Evolutionary conservation across 2,329 filamentous ascomycete species (phyloP).

Genomic region (Fusarium succisae): DNA sequence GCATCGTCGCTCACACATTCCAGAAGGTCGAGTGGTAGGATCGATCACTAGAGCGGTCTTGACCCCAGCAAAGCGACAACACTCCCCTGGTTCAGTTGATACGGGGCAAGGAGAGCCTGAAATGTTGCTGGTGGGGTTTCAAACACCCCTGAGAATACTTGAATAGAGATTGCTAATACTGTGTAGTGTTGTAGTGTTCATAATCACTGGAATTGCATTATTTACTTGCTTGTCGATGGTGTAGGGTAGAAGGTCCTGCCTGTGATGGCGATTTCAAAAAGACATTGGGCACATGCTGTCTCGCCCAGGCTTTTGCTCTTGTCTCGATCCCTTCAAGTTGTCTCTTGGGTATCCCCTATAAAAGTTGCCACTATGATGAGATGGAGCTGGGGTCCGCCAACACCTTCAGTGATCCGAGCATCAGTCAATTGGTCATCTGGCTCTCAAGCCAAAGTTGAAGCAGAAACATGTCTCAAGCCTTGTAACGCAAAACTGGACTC

Average conservation of each 20-base stretch:
- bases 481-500: neutral
- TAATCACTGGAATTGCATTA: slow-evolving; percentile 9
- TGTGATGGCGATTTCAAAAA: neutral
- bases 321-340: slow-evolving; percentile 19
- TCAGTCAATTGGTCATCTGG: neutral
- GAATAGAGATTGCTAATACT: neutral
- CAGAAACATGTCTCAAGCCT: slow-evolving; percentile 31
- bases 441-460: neutral
- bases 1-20: slow-evolving; percentile 33
- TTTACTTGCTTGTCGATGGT: neutral
- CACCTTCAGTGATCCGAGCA: neutral
- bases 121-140: slow-evolving; percentile 17
- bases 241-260: neutral
- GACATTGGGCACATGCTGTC: slow-evolving; percentile 13
- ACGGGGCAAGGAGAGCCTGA: slow-evolving; percentile 7
- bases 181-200: slow-evolving; percentile 1
- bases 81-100: neutral
- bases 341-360: neutral
- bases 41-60: slow-evolving; percentile 25
- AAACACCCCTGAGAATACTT: slow-evolving; percentile 20
- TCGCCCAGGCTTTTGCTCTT: slow-evolving; percentile 9
- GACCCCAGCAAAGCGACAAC: slow-evolving; percentile 20
- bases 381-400: neutral
- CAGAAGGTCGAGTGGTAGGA: slow-evolving; percentile 33
- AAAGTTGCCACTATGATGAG: neutral